phyloP scores from a whole-genome alignment of 768 basidiomycete species.

The Leccinum aurantiacum region DNA sequence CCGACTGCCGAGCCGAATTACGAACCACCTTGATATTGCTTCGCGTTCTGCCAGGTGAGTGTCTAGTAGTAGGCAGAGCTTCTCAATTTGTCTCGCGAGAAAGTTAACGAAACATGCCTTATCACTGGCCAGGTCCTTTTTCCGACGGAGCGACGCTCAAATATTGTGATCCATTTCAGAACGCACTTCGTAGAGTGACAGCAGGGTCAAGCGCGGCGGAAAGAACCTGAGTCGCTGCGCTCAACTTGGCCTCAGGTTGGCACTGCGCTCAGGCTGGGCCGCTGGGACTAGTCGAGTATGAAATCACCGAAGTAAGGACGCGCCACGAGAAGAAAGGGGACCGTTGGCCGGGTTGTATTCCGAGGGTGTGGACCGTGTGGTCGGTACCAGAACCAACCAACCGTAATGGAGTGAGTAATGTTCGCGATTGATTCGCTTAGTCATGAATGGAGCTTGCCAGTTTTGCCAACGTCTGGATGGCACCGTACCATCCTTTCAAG shows the following conservation, averaged over 20 bases:
- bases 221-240: neutral
- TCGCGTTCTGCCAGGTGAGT: neutral
- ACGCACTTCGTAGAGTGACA: neutral
- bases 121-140: neutral
- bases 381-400: neutral
- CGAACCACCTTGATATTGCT: neutral
- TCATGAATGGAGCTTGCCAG: conserved; percentile 11
- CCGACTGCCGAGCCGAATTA: conserved; percentile 2
- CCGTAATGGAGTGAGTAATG: neutral
- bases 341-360: neutral
- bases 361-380: neutral
- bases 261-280: too few relatives aligned
- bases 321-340: neutral
- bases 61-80: neutral
- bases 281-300: conserved; percentile 7
- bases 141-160: neutral
- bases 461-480: neutral
- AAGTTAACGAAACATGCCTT: conserved; percentile 1
- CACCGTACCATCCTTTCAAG: conserved; percentile 6
- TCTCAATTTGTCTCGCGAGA: conserved; percentile 4
- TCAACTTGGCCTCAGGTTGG: neutral
- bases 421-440: conserved; percentile 17
- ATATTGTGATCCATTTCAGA: conserved; percentile 10
- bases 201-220: neutral
- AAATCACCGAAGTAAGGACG: conserved; percentile 7